Percentiles rank a stretch among this genome's conserved stretches.
phyloP scores from a whole-genome alignment of 306 rosid genomes.

The Crataegus laevigata region DNA sequence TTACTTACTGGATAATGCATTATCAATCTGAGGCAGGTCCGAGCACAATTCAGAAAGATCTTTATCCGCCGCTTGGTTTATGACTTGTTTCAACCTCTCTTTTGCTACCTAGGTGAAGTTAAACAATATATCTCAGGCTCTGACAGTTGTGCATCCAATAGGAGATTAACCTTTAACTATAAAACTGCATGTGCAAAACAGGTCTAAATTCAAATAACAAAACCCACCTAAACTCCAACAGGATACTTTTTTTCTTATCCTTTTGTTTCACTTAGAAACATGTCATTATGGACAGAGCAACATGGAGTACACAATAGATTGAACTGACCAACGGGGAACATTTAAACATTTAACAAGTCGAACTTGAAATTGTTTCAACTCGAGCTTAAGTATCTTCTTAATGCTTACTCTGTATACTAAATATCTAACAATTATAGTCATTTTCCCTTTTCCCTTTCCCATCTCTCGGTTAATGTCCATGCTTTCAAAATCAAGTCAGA shows the following conservation, averaged over 20 bases:
- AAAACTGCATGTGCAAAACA: not conserved
- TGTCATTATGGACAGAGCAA: not conserved
- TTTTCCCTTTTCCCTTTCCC: not conserved
- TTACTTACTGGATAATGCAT: constrained; percentile 43
- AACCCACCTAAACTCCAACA: constrained; percentile 6
- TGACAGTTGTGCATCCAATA: not conserved
- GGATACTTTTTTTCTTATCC: not conserved
- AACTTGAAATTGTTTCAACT: not conserved
- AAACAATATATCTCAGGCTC: constrained; percentile 18
- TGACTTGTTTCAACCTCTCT: constrained; percentile 65
- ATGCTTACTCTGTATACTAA: not conserved
- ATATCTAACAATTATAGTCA: not conserved
- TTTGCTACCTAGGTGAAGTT: constrained; percentile 55
- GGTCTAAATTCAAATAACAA: not conserved
- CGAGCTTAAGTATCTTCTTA: not conserved
- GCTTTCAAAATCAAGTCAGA: not conserved
- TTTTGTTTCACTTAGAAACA: not conserved
- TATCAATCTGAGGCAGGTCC: constrained; percentile 39
- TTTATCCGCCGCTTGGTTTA: constrained; percentile 67
- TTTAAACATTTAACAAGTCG: not conserved
- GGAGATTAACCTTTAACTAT: not conserved
- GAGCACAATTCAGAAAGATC: constrained; percentile 42
- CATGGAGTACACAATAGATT: not conserved
- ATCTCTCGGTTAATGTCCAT: not conserved
- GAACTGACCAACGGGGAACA: not conserved